Evolutionary conservation across 495 filamentous ascomycete species (phyloP), one percentile per base, ranked within the genome.

Genomic region (Penicillium fimorum): DNA sequence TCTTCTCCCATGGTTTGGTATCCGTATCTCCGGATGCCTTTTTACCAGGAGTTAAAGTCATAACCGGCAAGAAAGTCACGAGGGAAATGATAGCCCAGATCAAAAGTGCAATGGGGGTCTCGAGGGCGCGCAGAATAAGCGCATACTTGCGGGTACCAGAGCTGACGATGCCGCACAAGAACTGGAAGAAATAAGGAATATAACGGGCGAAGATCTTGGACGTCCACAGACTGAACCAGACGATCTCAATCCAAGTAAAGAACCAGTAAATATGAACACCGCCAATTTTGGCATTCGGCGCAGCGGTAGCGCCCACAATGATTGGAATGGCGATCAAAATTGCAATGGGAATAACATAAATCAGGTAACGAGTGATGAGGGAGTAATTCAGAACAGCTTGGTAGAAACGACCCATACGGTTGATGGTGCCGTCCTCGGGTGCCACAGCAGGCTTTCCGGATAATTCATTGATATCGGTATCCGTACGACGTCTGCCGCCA

Each of bases 141-240:
- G 90, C 89, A 74, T 98, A 97, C 73, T 97, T 98, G 52, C 91
- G 82, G 3, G 91, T 95, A 15, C 93, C 92, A 3, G 92, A 84
- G 72, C 88, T 94, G 56, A 97, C 89, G 53, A 97, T 88, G 32
- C 93, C 93, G 61, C 86, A 86, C 43, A 96, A 79, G 56, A 91
- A 87, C 74, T 95, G 89, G 70, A 97, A 97, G 27, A 96, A 57
- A 18, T 69, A 77, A 1, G 94, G 93, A n/a, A 96, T 70, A 27
- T 85, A 72, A 66, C 89, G 87, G 8, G 92, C 88, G 24, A 88
- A 77, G 33, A 96, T 68, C 74, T 98, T 98, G 42, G 85, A 87
- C 22, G 83, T 81, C 94, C 94, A 98, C 49, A 97, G 77, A 53
- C 85, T 82, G 40, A 92, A 75, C 93, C 92, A 97, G 27, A 95